These are phyloP conservation scores for Trypanosoma congolense DNA, from an alignment of 208 protist genomes.

Conservation along the genomic window DNA sequence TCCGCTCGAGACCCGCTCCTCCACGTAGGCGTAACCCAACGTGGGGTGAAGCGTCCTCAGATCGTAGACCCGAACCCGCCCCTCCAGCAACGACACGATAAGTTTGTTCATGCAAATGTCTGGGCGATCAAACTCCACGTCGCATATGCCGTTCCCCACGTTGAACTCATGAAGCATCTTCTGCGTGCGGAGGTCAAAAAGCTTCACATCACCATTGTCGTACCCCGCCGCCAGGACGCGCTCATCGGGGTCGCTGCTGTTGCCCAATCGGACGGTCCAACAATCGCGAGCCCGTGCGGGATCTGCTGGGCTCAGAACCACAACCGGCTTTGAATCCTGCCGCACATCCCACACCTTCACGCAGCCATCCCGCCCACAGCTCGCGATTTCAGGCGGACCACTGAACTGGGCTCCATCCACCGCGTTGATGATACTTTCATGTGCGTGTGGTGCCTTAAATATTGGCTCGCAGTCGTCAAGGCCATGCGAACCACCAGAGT, in stretches of 20 bases:
- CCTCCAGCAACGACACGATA: slow-evolving; percentile 82
- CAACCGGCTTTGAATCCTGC: slow-evolving; percentile 79
- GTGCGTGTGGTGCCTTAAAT: slow-evolving; percentile 74
- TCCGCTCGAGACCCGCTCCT: slow-evolving; percentile 72
- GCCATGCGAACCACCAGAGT: no score
- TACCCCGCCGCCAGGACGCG: slow-evolving; percentile 90
- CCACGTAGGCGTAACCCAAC: slow-evolving; percentile 84
- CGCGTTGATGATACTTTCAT: slow-evolving; percentile 91
- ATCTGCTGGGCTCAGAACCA: slow-evolving; percentile 73
- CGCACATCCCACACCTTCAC: slow-evolving; percentile 92
- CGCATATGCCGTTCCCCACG: slow-evolving; percentile 89
- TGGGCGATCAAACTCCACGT: slow-evolving; percentile 88
- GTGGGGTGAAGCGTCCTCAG: slow-evolving; percentile 81
- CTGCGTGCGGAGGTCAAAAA: slow-evolving; percentile 91
- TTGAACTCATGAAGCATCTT: slow-evolving; percentile 91
- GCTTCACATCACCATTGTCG: slow-evolving; percentile 94
- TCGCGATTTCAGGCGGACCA: slow-evolving; percentile 88
- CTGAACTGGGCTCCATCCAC: slow-evolving; percentile 87
- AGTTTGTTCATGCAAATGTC: slow-evolving; percentile 95
- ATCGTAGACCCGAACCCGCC: slow-evolving; percentile 84
- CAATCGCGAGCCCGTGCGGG: slow-evolving; percentile 73
- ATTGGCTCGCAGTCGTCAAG: slow-evolving; percentile 19
- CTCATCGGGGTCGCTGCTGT: slow-evolving; percentile 84
- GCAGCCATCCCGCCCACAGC: slow-evolving; percentile 81
- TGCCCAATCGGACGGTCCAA: slow-evolving; percentile 93